Evolutionary conservation across 257 asterid species (phyloP).

Genomic region (Handroanthus guayacan): DNA sequence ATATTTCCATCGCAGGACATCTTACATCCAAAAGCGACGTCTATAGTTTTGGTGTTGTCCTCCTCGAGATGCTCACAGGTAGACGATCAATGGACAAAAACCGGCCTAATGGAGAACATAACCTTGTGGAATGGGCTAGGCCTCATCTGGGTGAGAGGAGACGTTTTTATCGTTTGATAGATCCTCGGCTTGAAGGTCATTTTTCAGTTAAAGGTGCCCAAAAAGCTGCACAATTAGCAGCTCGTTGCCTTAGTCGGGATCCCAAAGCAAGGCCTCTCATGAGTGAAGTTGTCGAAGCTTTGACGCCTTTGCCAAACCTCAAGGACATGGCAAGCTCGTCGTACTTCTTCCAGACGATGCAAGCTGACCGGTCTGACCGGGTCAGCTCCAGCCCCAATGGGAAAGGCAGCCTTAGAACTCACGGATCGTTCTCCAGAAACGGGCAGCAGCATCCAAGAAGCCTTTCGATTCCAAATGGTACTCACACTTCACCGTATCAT

Average conservation of each 20-base stretch:
- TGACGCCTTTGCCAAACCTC: slow-evolving; percentile 86
- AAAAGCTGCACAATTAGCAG: slow-evolving; percentile 92
- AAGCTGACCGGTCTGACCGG: slow-evolving; percentile 73
- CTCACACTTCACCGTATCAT: slow-evolving; percentile 77
- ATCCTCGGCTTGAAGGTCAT: slow-evolving; percentile 94
- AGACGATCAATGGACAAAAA: slow-evolving; percentile 97
- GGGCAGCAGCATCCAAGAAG: slow-evolving; percentile 79
- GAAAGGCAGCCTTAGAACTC: slow-evolving; percentile 53
- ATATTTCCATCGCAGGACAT: slow-evolving; percentile 65
- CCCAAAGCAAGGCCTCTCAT: slow-evolving; percentile 82
- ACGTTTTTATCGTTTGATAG: slow-evolving; percentile 80
- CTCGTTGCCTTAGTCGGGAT: slow-evolving; percentile 86
- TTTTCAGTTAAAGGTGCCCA: slow-evolving; percentile 93
- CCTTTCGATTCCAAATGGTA: slow-evolving; percentile 72
- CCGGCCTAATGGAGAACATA: slow-evolving; percentile 91
- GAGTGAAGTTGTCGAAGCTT: slow-evolving; percentile 90
- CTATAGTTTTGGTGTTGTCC: slow-evolving; percentile 93
- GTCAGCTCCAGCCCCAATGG: slow-evolving; percentile 64
- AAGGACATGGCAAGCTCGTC: slow-evolving; percentile 98
- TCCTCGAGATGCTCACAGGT: slow-evolving; percentile 91
- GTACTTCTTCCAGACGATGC: slow-evolving; percentile 79
- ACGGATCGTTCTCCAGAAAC: slow-evolving; percentile 63
- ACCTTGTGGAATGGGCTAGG: slow-evolving; percentile 97
- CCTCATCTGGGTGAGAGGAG: slow-evolving; percentile 84
- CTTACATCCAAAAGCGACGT: slow-evolving; percentile 95